phyloP scores from a whole-genome alignment of 768 basidiomycete species.

The Leucosporidium scottii region DNA sequence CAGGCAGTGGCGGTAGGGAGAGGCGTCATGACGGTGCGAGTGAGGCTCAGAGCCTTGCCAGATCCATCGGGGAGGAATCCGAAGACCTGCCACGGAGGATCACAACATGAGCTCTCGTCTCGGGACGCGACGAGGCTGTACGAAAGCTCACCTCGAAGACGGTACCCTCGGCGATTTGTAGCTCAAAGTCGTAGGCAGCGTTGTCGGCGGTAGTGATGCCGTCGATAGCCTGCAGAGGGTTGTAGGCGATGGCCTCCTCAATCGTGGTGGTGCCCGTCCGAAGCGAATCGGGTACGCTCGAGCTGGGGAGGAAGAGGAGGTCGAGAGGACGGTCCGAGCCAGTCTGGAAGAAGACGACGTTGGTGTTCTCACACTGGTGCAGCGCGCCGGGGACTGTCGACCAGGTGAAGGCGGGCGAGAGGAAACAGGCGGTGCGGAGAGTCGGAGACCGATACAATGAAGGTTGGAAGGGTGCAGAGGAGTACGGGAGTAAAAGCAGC shows the following conservation, averaged over 20 bases:
- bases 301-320: slow-evolving; percentile 24
- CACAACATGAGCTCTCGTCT: neutral
- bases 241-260: slow-evolving; percentile 6
- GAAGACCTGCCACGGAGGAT: slow-evolving; percentile 5
- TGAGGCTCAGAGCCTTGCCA: slow-evolving; percentile 32
- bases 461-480: neutral
- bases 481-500: neutral
- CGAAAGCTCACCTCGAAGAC: slow-evolving; percentile 27
- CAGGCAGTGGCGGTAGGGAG: slow-evolving; percentile 21
- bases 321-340: slow-evolving; percentile 20
- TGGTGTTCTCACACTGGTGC: slow-evolving; percentile 31
- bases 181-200: slow-evolving; percentile 8
- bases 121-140: too few species aligned
- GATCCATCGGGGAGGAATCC: slow-evolving; percentile 33
- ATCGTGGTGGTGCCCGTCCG: slow-evolving; percentile 14
- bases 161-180: slow-evolving; percentile 24
- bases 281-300: slow-evolving; percentile 8
- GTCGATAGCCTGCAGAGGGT: slow-evolving; percentile 19
- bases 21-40: slow-evolving; percentile 14
- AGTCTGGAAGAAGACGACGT: slow-evolving; percentile 32
- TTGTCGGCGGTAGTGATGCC: slow-evolving; percentile 29
- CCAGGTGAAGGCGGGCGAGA: neutral
- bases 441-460: neutral
- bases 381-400: slow-evolving; percentile 17
- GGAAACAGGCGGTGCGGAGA: neutral